Evolutionary conservation across 108 stramenopile genomes (phyloP), one percentile per base, ranked within the genome.

Genomic region (Cyclotella choctawhatcheeana): DNA sequence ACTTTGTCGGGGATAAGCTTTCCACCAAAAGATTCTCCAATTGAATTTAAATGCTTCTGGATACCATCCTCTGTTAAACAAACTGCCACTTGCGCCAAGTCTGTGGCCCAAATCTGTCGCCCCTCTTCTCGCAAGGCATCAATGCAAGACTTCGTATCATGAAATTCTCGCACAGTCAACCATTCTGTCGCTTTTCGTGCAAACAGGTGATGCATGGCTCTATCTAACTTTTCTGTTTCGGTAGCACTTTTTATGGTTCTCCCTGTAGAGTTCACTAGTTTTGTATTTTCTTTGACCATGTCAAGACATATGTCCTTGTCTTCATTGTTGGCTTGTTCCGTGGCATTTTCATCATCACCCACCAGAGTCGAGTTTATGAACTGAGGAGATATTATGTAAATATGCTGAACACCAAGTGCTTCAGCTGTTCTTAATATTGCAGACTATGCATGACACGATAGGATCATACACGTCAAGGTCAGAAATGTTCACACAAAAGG

Each of bases 151-250:
- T 74, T 61, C 13, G 88, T 88, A 31, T 87, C 73, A 6, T 72
- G 73, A 82, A 87, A 93, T 51, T 94, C 91, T 40, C 66, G 67
- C 14, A 96, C 86, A 21, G 81, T 83, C 63, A 96, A 64, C 92
- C 93, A 96, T 65, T 96, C 92, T n/a, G 86, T 85, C 0, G 95
- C 95, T 47, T 86, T 89, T 69, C 79, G 89, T 14, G 95, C 95
- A 88, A 87, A 96, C 44, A 92, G 64, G 72, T 91, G 94, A 69
- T 93, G 94, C 67, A 77, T 64, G 20, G 77, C 65, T 21, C 90
- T 84, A 27, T 85, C 84, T 35, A 77, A 58, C 30, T 82, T 60
- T 80, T 91, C 93, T 17, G 76, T 43, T 58, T 91, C 83, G 5
- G 80, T 86, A 17, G 73, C 78, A 40, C 51, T 2, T 52, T 69